Evolutionary conservation across 352 stramenopile species (phyloP), one percentile per base, ranked within the genome.

Genomic region (Pythium brassicae): DNA sequence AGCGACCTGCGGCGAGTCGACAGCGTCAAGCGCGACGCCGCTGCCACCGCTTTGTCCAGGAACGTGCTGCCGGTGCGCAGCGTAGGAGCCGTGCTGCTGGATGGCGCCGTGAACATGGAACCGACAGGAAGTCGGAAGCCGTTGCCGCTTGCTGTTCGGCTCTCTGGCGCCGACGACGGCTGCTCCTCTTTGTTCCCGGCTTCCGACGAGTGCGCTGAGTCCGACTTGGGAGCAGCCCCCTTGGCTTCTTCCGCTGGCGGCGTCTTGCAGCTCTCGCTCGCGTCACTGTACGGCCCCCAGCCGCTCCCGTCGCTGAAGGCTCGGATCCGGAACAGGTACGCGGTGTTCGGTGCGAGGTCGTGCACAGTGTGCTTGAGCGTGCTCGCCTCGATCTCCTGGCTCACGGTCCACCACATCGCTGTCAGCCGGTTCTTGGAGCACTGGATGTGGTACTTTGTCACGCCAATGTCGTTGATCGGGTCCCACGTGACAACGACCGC

Each of bases 361-460:
- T 62, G 62, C 14, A 95, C 59, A 2, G 69, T 75, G 34, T 71
- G 81, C 48, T 78, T 79, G 3, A 82, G 66, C 23, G 69, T 89
- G 22, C 89, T 68, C 1, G 59, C 62, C 3, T 50, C 53, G 39
- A 95, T 73, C 22, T 93, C 83, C 17, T 86, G 66, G 48, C 87
- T 91, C 1, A 83, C 65, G 25, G 68, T 92, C 74, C 75, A 84
- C 86, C 86, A 94, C 64, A 92, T 86, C 8, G 82, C 77, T 7
- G 83, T 73, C 23, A 94, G 60, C 4, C 80, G 72, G 49, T 94
- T 90, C 62, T 91, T 92, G 0, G 71, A 68, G 47, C 87, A 94
- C 59, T 95, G 86, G 42, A 95, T 73, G 35, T 92, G 79, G 61
- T 93, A 93, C 57, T 81, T 88, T 1, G 62, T 69, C 27, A 92